Percentiles rank a stretch among this genome's conserved stretches.
Conservation (phyloP, 2,329 filamentous ascomycete species). For the Alternaria solani region DNA sequence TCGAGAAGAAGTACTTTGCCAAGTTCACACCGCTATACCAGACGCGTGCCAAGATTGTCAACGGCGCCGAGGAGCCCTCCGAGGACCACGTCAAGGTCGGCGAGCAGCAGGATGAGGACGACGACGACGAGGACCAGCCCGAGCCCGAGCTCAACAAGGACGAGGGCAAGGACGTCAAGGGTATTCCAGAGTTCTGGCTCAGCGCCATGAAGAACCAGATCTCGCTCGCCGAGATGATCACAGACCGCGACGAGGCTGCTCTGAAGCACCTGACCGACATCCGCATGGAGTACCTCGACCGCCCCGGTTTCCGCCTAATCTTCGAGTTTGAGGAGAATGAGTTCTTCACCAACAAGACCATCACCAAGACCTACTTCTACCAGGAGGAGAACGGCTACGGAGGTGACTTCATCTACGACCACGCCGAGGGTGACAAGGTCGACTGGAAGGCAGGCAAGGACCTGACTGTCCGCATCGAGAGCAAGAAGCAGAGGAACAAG, state of each 20-base stretch:
- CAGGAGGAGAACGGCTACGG: constrained; percentile 98
- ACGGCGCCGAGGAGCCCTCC: constrained; percentile 84
- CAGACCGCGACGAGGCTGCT: constrained; percentile 92
- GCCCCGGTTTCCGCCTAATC: constrained; percentile 96
- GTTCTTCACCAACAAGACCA: constrained; percentile 95
- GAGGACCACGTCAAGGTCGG: constrained; percentile 87
- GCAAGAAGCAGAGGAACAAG: constrained; percentile 99
- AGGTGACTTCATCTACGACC: constrained; percentile 99
- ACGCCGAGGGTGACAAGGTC: constrained; percentile 97
- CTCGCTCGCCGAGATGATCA: constrained; percentile 97
- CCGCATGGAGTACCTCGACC: constrained; percentile 99
- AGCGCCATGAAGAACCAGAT: constrained; percentile 99
- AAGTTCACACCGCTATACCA: constrained; percentile 98
- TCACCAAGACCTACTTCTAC: constrained; percentile 99
- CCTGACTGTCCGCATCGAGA: constrained; percentile 91
- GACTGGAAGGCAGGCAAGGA: constrained; percentile 95
- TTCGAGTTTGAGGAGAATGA: constrained; percentile 97
- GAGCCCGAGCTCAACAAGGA: constrained; percentile 68
- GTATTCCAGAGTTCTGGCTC: constrained; percentile 99
- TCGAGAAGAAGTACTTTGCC: constrained; percentile 99
- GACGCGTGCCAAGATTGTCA: constrained; percentile 92
- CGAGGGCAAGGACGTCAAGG: constrained; percentile 66
- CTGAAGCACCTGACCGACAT: constrained; percentile 91
- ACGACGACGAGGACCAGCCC: constrained; percentile 60
- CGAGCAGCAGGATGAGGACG: constrained; percentile 71